These are phyloP conservation scores for Arctium minus DNA, from an alignment of 129 eudicot genomes.

Conservation along the genomic window DNA sequence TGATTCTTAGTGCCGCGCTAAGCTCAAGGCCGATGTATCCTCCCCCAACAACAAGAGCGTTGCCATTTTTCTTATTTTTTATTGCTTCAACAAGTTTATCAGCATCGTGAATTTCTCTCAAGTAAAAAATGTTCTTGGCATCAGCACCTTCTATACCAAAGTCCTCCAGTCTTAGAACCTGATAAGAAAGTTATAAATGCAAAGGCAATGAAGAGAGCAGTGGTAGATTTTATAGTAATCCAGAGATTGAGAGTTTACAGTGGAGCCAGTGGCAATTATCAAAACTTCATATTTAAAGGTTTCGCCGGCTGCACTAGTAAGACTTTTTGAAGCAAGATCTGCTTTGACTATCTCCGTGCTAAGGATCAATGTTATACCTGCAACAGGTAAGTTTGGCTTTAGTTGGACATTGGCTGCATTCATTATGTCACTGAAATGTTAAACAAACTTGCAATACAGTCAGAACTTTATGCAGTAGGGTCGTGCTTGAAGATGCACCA, in stretches of 20 bases:
- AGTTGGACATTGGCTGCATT: not conserved
- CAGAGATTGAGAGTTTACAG: not conserved
- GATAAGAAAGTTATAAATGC: constrained; percentile 9
- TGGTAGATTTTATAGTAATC: not conserved
- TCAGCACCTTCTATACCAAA: constrained; percentile 81
- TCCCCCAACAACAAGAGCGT: constrained; percentile 79
- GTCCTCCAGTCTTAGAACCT: constrained; percentile 66
- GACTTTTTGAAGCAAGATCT: constrained; percentile 64
- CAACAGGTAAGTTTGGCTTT: not conserved
- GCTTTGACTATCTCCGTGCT: constrained; percentile 65
- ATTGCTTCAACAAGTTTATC: constrained; percentile 67
- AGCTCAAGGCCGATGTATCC: constrained; percentile 91
- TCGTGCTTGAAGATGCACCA: too few species aligned
- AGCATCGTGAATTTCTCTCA: constrained; percentile 85
- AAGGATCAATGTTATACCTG: constrained; percentile 69
- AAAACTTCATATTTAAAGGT: constrained; percentile 38
- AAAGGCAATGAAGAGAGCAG: not conserved
- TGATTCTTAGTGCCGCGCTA: constrained; percentile 61
- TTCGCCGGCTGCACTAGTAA: constrained; percentile 62
- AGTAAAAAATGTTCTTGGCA: constrained; percentile 66
- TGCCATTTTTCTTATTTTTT: constrained; percentile 63
- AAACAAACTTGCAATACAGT: not conserved
- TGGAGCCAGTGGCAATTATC: constrained; percentile 50
- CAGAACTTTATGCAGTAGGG: not conserved
- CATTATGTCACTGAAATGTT: not conserved